Conservation (phyloP, 495 filamentous ascomycete genomes). For the Collariella sp. region DNA sequence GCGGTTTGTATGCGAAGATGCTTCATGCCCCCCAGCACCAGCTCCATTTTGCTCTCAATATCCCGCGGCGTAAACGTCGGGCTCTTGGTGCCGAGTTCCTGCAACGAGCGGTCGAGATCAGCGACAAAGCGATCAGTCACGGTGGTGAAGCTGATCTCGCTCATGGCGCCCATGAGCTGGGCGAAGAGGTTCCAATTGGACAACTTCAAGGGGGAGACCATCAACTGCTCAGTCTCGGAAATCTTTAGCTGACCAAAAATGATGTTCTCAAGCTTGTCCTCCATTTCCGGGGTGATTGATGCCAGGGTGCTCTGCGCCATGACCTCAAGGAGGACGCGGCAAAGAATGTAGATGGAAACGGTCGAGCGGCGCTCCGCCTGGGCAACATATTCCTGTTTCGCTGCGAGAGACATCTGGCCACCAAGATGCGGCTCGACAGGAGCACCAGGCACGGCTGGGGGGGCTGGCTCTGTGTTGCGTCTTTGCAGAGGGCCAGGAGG, state of each 20-base stretch:
- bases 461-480: constrained; percentile 44
- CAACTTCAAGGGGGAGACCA: constrained; percentile 68
- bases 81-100: constrained; percentile 58
- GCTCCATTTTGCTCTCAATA: constrained; percentile 67
- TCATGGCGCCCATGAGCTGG: constrained; percentile 89
- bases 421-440: constrained; percentile 8
- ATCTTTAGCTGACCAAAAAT: constrained; percentile 87
- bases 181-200: constrained; percentile 93
- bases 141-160: constrained; percentile 75
- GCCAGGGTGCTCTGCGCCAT: constrained; percentile 79
- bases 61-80: constrained; percentile 45
- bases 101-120: constrained; percentile 70
- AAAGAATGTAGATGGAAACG: constrained; percentile 90
- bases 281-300: constrained; percentile 78
- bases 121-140: constrained; percentile 72
- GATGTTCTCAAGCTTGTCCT: constrained; percentile 81
- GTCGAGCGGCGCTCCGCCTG: constrained; percentile 80
- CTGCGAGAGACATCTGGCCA: constrained; percentile 37
- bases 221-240: constrained; percentile 74
- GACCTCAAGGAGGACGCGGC: constrained; percentile 87
- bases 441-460: constrained; percentile 17
- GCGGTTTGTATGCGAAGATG: constrained; percentile 66
- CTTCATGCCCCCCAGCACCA: constrained; percentile 84
- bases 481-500: constrained; percentile 30
- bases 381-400: constrained; percentile 58